Conservation (phyloP, 1,139 yeast genomes). For the Diutina siamensis region DNA sequence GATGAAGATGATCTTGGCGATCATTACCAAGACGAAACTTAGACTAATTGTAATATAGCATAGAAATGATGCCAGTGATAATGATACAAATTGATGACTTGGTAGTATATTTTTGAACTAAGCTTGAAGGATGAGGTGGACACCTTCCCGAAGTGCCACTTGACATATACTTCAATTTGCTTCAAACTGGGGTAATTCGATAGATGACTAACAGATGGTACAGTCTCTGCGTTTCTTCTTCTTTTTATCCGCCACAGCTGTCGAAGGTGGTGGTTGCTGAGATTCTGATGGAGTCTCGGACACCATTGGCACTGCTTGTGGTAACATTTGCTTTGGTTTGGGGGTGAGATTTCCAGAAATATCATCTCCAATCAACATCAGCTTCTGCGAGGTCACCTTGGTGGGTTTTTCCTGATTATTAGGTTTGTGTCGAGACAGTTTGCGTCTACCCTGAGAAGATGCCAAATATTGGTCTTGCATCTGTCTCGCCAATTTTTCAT, state of each 20-base stretch:
- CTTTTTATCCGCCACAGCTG: not conserved
- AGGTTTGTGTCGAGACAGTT: not conserved
- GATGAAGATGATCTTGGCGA: conserved; percentile 20
- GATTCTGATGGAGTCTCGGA: too few relatives aligned
- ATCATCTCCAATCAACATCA: not conserved
- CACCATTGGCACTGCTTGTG: too few relatives aligned
- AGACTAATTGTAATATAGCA: not conserved
- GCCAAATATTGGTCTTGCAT: conserved; percentile 21
- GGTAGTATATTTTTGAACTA: too few relatives aligned
- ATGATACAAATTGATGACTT: too few relatives aligned
- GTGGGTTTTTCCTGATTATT: not conserved
- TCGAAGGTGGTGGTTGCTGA: not conserved
- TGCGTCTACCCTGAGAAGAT: not conserved
- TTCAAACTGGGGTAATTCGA: too few relatives aligned
- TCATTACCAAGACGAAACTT: conserved; percentile 6
- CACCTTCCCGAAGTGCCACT: too few relatives aligned
- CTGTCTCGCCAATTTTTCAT: conserved; percentile 37
- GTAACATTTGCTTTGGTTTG: not conserved
- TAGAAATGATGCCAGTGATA: too few relatives aligned
- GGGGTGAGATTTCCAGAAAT: not conserved
- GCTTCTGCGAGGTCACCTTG: not conserved
- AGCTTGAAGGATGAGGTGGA: too few relatives aligned
- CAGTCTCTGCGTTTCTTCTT: not conserved
- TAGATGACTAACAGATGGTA: not conserved
- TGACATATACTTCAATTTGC: too few relatives aligned